phyloP scores from a whole-genome alignment of 2,329 filamentous ascomycete species.

The Lecanicillium sp. region DNA sequence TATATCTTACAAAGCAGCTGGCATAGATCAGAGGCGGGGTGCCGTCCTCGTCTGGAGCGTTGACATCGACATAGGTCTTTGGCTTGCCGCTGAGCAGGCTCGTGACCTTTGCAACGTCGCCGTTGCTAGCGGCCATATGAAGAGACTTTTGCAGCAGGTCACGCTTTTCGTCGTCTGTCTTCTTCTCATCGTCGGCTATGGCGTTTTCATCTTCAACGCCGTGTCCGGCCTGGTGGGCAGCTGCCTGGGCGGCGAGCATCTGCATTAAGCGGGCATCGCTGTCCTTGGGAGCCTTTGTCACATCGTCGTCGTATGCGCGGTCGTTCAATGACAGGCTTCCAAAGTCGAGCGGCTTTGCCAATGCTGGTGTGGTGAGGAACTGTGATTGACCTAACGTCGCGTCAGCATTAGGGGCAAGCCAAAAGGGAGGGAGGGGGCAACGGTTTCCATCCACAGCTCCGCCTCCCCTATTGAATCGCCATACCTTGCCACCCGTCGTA shows the following conservation, averaged over 20 bases:
- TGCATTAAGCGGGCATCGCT: conserved; percentile 86
- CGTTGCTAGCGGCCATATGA: conserved; percentile 94
- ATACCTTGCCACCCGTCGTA: conserved; percentile 97
- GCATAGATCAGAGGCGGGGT: conserved; percentile 96
- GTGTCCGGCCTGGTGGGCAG: conserved; percentile 63
- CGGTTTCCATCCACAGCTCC: too few relatives aligned
- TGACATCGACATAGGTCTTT: conserved; percentile 70
- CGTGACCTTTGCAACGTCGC: conserved; percentile 73
- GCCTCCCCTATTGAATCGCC: conserved; percentile 18
- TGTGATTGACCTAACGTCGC: conserved; percentile 72
- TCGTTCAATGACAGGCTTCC: conserved; percentile 75
- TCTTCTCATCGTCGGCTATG: conserved; percentile 64
- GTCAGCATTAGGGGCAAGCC: conserved; percentile 16
- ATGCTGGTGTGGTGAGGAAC: conserved; percentile 79
- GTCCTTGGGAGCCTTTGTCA: conserved; percentile 51
- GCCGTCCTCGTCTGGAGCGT: conserved; percentile 85
- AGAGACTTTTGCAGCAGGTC: conserved; percentile 77
- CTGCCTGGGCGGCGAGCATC: conserved; percentile 89
- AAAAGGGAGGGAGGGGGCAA: conserved; percentile 4
- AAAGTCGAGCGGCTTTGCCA: conserved; percentile 78
- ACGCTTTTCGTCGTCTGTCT: conserved; percentile 69
- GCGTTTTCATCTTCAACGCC: conserved; percentile 72
- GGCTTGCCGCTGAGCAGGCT: conserved; percentile 68
- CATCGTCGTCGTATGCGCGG: conserved; percentile 58
- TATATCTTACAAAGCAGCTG: conserved; percentile 74